Percentiles rank a stretch among this genome's conserved stretches.
Evolutionary conservation across 305 asterid species (phyloP).

Genomic region (Euphrasia arctica): DNA sequence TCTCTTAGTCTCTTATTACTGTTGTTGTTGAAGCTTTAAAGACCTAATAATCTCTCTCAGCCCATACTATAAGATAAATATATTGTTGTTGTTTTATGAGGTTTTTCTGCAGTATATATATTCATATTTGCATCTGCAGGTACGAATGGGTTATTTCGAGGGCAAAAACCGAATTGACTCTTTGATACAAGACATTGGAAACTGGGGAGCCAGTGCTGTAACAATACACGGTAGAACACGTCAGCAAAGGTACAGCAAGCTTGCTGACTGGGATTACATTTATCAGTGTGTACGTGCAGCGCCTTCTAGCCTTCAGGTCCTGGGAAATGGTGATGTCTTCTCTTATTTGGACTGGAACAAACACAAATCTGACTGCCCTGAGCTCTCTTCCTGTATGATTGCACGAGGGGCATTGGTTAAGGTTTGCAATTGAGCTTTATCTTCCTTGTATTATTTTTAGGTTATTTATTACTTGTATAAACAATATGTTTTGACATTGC

Average conservation of each 20-base stretch:
- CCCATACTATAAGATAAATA: background rate
- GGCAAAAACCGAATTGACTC: slow-evolving; percentile 89
- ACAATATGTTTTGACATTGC: slow-evolving; percentile 25
- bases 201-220: slow-evolving; percentile 86
- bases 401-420: slow-evolving; percentile 88
- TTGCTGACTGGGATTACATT: slow-evolving; percentile 86
- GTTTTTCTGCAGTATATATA: slow-evolving; percentile 1
- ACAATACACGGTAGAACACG: slow-evolving; percentile 92
- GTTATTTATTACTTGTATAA: background rate
- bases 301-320: slow-evolving; percentile 64
- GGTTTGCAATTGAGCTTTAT: slow-evolving; percentile 44
- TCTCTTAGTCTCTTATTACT: background rate
- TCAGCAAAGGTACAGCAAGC: slow-evolving; percentile 89
- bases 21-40: background rate
- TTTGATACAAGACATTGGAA: slow-evolving; percentile 66
- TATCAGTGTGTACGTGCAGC: slow-evolving; percentile 62
- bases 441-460: slow-evolving; percentile 4
- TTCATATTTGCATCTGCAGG: slow-evolving; percentile 47
- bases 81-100: background rate
- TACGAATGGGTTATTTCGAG: slow-evolving; percentile 85
- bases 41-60: background rate
- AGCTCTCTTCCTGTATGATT: slow-evolving; percentile 83
- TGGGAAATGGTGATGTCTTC: slow-evolving; percentile 91
- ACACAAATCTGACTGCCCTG: slow-evolving; percentile 69
- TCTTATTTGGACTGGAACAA: slow-evolving; percentile 83